phyloP scores from a whole-genome alignment of 1,139 yeast species.

The Sugiyamaella sp. region DNA sequence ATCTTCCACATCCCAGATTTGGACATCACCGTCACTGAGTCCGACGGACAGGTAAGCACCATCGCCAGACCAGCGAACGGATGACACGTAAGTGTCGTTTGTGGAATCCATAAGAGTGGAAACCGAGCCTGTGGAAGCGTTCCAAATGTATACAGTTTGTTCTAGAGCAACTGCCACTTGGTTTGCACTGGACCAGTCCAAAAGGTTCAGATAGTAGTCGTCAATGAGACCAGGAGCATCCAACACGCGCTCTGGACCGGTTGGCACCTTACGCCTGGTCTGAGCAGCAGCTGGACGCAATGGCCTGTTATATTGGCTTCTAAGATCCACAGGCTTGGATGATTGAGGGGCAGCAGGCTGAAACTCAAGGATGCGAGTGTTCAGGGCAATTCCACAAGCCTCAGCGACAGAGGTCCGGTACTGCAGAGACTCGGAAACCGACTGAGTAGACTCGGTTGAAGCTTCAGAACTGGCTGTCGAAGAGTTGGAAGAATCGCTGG shows the following conservation, averaged over 20 bases:
- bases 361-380: conserved; percentile 82
- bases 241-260: conserved; percentile 88
- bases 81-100: conserved; percentile 54
- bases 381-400: conserved; percentile 88
- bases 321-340: conserved; percentile 56
- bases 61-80: conserved; percentile 90
- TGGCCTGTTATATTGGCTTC: conserved; percentile 46
- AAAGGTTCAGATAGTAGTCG: conserved; percentile 84
- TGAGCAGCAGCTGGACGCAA: conserved; percentile 59
- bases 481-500: conserved; percentile 20
- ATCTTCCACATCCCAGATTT: conserved; percentile 93
- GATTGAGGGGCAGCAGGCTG: conserved; percentile 86
- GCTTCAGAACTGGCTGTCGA: conserved; percentile 12
- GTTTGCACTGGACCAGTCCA: conserved; percentile 87
- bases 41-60: conserved; percentile 88
- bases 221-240: conserved; percentile 97
- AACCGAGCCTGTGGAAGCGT: conserved; percentile 83
- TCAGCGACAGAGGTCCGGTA: conserved; percentile 89
- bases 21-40: conserved; percentile 78
- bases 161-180: conserved; percentile 89
- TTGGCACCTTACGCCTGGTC: conserved; percentile 68
- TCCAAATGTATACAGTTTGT: conserved; percentile 86
- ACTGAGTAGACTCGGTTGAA: conserved; percentile 7
- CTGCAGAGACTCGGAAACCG: conserved; percentile 24
- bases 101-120: conserved; percentile 64